Conservation (phyloP, 345 rosid genomes). For the Gossypium stocksii region DNA sequence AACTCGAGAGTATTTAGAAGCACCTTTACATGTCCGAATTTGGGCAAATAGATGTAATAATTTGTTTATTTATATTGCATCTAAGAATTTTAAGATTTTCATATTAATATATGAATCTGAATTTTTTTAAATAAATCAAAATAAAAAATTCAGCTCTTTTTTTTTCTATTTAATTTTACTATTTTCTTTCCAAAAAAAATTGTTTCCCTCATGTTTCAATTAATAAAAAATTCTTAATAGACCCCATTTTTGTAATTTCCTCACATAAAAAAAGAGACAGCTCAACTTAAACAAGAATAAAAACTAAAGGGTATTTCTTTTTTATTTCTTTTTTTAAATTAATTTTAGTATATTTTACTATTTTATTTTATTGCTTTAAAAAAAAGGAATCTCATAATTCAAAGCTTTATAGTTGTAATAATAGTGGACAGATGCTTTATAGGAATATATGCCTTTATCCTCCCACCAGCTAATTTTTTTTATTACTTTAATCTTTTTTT, state of each 20-base stretch:
- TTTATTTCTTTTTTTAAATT: not conserved
- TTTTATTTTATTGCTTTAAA: not conserved
- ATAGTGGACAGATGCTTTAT: not conserved
- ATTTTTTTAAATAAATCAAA: too few species aligned
- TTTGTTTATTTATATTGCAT: too few species aligned
- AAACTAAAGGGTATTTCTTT: constrained; percentile 17
- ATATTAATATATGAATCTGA: too few species aligned
- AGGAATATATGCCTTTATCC: not conserved
- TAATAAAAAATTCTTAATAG: not conserved
- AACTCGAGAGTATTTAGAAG: too few species aligned
- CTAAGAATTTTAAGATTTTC: too few species aligned
- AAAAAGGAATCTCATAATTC: not conserved
- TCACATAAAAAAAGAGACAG: constrained; percentile 39
- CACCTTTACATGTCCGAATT: too few species aligned
- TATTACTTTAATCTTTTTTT: not conserved
- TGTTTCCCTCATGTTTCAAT: too few species aligned
- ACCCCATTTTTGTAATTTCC: not conserved
- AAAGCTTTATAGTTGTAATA: not conserved
- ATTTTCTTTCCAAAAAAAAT: too few species aligned
- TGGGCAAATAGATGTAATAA: too few species aligned
- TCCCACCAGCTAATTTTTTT: not conserved
- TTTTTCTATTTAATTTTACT: too few species aligned
- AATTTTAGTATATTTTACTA: not conserved
- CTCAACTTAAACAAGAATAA: constrained; percentile 46
- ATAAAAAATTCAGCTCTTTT: too few species aligned